Conservation (phyloP, 306 rosid genomes). For the Dryas octopetala region DNA sequence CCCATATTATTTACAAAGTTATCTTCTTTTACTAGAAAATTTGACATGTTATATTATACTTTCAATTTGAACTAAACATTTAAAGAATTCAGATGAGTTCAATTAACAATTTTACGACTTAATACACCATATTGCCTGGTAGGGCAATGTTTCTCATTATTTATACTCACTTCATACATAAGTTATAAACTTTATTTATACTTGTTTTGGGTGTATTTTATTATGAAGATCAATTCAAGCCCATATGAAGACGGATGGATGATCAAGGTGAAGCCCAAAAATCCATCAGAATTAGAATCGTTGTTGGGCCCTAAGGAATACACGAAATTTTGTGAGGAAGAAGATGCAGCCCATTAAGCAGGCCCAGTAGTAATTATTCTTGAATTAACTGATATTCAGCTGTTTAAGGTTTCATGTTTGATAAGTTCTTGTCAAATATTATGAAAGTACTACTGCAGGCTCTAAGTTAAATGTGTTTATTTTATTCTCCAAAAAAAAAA, state of each 20-base stretch:
- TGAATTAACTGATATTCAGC: constrained; percentile 32
- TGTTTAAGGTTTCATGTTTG: constrained; percentile 28
- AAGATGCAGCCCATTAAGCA: constrained; percentile 73
- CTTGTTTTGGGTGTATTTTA: constrained; percentile 1
- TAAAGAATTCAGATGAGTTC: background rate
- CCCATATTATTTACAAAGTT: too few species aligned
- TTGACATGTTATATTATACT: background rate
- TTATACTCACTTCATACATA: background rate
- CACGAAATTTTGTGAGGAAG: constrained; percentile 81
- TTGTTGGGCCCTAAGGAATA: constrained; percentile 74
- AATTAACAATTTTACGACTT: background rate
- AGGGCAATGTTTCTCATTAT: background rate
- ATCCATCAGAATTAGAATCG: constrained; percentile 61
- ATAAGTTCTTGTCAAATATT: constrained; percentile 33
- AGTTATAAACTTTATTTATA: background rate
- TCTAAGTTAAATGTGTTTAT: background rate
- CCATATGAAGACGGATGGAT: constrained; percentile 96
- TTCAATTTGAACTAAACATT: background rate
- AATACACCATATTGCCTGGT: background rate
- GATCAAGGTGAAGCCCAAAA: constrained; percentile 86
- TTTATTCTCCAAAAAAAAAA: constrained; percentile 8
- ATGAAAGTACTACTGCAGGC: constrained; percentile 22
- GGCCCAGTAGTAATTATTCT: constrained; percentile 15
- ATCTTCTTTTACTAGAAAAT: too few species aligned
- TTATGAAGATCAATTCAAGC: constrained; percentile 65